Evolutionary conservation across 2,329 filamentous ascomycete genomes (phyloP).

Genomic region (Tolypocladium nubicola): DNA sequence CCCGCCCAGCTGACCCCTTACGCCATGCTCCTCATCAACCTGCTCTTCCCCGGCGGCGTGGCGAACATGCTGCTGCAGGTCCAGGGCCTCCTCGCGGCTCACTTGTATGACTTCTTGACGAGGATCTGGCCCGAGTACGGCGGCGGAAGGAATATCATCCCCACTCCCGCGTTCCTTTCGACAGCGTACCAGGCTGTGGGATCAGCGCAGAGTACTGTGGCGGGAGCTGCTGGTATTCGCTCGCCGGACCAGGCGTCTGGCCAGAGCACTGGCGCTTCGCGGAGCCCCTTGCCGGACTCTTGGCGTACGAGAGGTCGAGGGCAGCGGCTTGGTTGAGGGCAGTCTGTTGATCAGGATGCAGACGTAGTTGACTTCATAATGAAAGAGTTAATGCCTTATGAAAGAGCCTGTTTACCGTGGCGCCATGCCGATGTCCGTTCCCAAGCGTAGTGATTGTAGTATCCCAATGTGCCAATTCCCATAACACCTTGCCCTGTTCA

Average conservation of each 20-base stretch:
- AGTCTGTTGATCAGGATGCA: not conserved
- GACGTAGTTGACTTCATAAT: not conserved
- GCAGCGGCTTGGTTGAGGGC: slow-evolving; percentile 44
- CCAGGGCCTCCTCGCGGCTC: slow-evolving; percentile 76
- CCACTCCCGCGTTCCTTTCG: slow-evolving; percentile 63
- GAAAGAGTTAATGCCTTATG: not conserved
- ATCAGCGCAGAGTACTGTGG: slow-evolving; percentile 20
- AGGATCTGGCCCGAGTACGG: slow-evolving; percentile 84
- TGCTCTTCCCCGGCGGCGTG: slow-evolving; percentile 53
- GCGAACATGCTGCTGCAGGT: slow-evolving; percentile 49
- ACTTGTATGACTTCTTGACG: slow-evolving; percentile 83
- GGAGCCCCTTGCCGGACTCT: slow-evolving; percentile 47
- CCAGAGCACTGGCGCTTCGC: slow-evolving; percentile 28
- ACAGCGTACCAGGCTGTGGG: slow-evolving; percentile 45
- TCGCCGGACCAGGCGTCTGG: slow-evolving; percentile 23
- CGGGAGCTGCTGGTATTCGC: slow-evolving; percentile 42
- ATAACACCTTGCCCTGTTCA: no score
- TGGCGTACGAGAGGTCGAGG: slow-evolving; percentile 56
- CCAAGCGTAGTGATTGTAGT: not conserved
- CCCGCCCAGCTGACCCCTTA: slow-evolving; percentile 74
- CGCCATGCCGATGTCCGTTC: not conserved
- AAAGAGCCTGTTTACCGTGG: not conserved
- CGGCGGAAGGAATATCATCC: slow-evolving; percentile 65
- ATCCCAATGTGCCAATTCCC: no score
- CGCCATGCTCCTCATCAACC: slow-evolving; percentile 64